Evolutionary conservation across 2,329 filamentous ascomycete genomes (phyloP), one percentile per base, ranked within the genome.

Genomic region (Sordariomycetes sp.): DNA sequence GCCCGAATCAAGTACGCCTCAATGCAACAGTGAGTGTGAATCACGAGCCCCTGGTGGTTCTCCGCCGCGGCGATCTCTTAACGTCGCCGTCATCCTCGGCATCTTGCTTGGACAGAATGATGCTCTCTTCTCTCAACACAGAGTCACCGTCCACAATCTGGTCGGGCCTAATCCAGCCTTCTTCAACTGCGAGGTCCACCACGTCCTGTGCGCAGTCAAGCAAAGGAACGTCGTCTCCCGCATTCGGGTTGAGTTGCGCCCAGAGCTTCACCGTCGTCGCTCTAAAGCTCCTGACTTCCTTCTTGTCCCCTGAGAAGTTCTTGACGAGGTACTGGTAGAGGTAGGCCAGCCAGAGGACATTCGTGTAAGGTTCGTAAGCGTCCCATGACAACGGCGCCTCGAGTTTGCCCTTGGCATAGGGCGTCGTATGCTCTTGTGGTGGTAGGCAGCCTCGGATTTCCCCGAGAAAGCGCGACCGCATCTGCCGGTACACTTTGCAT

Each of bases 291-390:
- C 46, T 47, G 10, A 75, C 47, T 15, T 68, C 63, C 38, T 55
- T 59, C 42, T 59, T 63, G 8, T 61, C 55, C 5, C 72, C 71
- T 9, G 44, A 40, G 42, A 72, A 77, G 39, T 66, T 58, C 6
- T 40, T 43, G 3, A 58, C 45, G 36, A 77, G 51, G 49, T 75
- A 77, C 23, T 62, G 55, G 44, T 77, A 77, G 5, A 78, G 56
- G 41, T 79, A 80, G 4, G 72, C 70, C 27, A 81, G 61, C 76
- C 76, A 81, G 14, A 81, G 55, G 2, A 79, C 72, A 41, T 81
- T 81, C 5, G 72, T 78, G 49, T 79, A 80, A 1, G 76, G 73
- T 19, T 63, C 63, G 42, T 71, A 68, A 1, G 55, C 60, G 5
- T 59, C 51, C 76, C 76, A 81, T 2, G 62, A 66, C 9, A 77